Percentiles rank a stretch among this genome's conserved stretches.
phyloP scores from a whole-genome alignment of 371 early-diverging fungal species.

The Mortierella sp. region DNA sequence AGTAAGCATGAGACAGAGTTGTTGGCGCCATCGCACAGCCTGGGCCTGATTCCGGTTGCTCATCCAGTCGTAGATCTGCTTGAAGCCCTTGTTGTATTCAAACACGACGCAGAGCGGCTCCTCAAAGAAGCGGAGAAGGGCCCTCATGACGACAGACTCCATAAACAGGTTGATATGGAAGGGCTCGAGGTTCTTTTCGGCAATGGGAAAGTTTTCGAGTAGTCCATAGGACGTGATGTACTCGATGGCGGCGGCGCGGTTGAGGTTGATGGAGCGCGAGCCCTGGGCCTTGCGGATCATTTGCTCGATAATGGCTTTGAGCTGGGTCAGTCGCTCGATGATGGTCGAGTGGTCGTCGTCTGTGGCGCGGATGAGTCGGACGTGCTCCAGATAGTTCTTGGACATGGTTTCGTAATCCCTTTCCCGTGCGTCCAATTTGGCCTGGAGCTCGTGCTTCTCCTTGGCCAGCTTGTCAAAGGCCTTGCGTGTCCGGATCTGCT shows the following conservation, averaged over 20 bases:
- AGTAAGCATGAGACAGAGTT: constrained; percentile 68
- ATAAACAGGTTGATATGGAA: constrained; percentile 64
- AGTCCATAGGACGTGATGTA: constrained; percentile 56
- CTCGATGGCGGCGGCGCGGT: constrained; percentile 59
- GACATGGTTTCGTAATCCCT: constrained; percentile 57
- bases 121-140: constrained; percentile 62
- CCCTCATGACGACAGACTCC: constrained; percentile 67
- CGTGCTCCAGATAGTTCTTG: constrained; percentile 67
- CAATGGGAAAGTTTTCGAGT: constrained; percentile 32
- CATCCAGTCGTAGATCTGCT: constrained; percentile 65
- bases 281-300: constrained; percentile 59
- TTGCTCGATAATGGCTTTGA: constrained; percentile 66
- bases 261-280: constrained; percentile 59
- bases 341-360: constrained; percentile 75
- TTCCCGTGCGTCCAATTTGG: constrained; percentile 40
- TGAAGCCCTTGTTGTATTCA: constrained; percentile 65
- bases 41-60: constrained; percentile 59
- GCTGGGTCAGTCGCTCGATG: constrained; percentile 64
- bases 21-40: constrained; percentile 69
- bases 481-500: constrained; percentile 23
- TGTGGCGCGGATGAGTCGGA: constrained; percentile 68
- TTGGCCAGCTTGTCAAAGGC: constrained; percentile 40
- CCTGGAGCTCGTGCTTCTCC: constrained; percentile 42
- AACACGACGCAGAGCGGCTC: constrained; percentile 65
- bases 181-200: constrained; percentile 60